Base-by-base conservation (phyloP, 495 filamentous ascomycete genomes). In the Alectoria sarmentosa region DNA sequence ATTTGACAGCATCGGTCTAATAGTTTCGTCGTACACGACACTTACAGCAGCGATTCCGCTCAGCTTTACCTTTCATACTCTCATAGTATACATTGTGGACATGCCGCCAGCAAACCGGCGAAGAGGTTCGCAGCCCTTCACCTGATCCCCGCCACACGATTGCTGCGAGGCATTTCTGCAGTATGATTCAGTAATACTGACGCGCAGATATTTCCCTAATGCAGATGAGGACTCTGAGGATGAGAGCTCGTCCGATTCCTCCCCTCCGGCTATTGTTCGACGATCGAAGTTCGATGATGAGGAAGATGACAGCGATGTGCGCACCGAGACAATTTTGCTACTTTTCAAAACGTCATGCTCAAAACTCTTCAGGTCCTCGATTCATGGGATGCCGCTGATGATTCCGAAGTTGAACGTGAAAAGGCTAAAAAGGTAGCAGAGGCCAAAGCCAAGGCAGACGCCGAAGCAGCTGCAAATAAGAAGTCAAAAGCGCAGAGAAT, bases 371-470 rank as follows among this genome's bases (percentile, higher is more conserved):
- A 96, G 90, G 90, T 97, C 63, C 83, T 97, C 64, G 95, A 99
- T 55, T 93, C 91, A 28, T 99, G 95, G 95, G 92, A 96, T 69
- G 93, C 91, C 48, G 94, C 90, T 64, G 94, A 97, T 71, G 95
- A 99, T 78, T 95, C 90, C 59, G 95, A 99, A 71, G 92, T 87
- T 60, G 95, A 99, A 79, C 89, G 90, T 67, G 92, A 96, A 76
- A 98, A 96, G 80, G 89, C 84, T 30, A 90, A 89, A 77, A 90
- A 90, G 76, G 91, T 86, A 21, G 90, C 84, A 13, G 92, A 91
- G 71, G 86, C 84, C 66, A 92, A 91, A 74, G 93, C 91, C 58
- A 95, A 93, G 74, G 91, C 89, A 39, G 90, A 92, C 1, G 90
- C 89, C 58, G 90, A 91, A 72, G 92, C 92, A n/a, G 89, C 90